phyloP scores from a whole-genome alignment of 768 basidiomycete genomes.

The Podaxis mareebaensis region DNA sequence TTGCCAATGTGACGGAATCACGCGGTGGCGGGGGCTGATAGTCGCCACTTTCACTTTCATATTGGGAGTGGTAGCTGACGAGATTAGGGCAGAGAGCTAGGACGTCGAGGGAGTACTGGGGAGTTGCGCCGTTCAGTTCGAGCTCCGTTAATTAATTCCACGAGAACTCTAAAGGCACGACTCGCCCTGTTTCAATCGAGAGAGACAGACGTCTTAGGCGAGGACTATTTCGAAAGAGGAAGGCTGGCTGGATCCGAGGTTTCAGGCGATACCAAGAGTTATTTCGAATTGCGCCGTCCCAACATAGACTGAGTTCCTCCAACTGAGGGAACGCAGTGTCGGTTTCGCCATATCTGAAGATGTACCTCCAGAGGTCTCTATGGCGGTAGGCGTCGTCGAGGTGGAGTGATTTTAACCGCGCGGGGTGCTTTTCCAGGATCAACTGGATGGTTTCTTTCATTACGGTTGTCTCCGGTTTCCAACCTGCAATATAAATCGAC shows the following conservation, averaged over 20 bases:
- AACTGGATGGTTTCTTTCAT: neutral
- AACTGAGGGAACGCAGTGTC: neutral
- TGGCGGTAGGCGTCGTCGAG: neutral
- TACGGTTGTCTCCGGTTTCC: neutral
- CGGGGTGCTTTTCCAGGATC: neutral
- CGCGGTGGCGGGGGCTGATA: neutral
- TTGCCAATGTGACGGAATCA: neutral
- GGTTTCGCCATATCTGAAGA: neutral
- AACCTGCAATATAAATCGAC: neutral
- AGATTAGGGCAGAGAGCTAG: neutral
- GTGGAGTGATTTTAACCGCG: neutral
- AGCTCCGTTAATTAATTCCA: neutral
- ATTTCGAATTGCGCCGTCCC: neutral
- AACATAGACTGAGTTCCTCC: neutral
- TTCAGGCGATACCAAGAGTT: too few species aligned
- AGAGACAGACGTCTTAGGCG: neutral
- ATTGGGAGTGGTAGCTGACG: neutral
- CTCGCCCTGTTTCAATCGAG: neutral
- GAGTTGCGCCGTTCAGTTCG: neutral
- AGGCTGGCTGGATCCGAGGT: neutral
- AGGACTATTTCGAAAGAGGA: neutral
- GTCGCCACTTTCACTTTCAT: neutral
- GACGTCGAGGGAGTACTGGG: neutral
- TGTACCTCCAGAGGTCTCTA: neutral
- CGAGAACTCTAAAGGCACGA: neutral